Evolutionary conservation across 2,329 filamentous ascomycete genomes (phyloP), one percentile per base, ranked within the genome.

Genomic region (Alternaria viburni): DNA sequence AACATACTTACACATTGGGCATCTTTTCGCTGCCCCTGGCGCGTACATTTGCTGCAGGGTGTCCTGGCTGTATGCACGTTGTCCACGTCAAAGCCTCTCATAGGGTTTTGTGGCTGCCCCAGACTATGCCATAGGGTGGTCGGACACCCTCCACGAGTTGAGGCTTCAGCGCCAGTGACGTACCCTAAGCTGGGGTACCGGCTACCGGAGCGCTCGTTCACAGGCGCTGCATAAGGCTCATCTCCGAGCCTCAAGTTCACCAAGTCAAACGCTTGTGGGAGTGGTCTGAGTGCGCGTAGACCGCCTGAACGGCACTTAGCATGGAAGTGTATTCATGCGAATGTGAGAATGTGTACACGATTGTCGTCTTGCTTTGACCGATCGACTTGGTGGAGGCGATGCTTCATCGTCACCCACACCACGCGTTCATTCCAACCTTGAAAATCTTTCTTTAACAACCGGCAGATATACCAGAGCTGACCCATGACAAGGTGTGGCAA

Each of bases 191-290:
- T 67, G 52, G 60, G 62, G 44, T 64, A 32, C 36, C 55, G 54
- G 50, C 51, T 62, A 63, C 62, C 54, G 62, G 59, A 57, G 65
- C 45, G 45, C 45, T 63, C 54, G 66, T 66, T 64, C 58, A 61
- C 61, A 67, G 51, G 28, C 26, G 30, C 60, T 28, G 73, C 73
- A 76, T 74, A 67, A 58, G 62, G 45, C 60, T 75, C 71, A 74
- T 77, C 62, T 74, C 72, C 73, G 66, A 32, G 55, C 28, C 54
- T 26, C 61, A 63, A 41, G 54, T 23, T 63, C 50, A 54, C 54
- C 66, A 71, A 55, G 43, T 54, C 50, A 55, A 49, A 52, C 41
- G 13, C 28, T 50, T 54, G 49, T 55, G 57, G 54, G 46, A 28
- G 59, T 44, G 28, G 57, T 30, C 36, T 41, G n/a, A 41, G 36